Evolutionary conservation across 345 rosid species (phyloP).

Genomic region (Citrus sinensis): DNA sequence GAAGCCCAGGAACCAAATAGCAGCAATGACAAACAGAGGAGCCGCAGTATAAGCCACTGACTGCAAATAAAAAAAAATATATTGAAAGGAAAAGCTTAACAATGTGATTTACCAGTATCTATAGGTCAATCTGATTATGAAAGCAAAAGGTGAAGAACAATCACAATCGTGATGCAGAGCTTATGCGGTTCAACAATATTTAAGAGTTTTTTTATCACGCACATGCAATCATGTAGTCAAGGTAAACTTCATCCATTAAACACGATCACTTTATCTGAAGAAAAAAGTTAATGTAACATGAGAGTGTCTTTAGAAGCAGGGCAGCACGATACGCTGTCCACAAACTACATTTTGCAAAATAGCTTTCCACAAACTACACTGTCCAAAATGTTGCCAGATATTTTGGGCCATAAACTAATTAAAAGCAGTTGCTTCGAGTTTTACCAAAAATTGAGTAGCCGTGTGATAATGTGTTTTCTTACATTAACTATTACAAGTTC

Average conservation of each 20-base stretch:
- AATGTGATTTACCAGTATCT: not conserved
- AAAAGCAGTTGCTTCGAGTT: too few relatives aligned
- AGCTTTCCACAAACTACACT: too few relatives aligned
- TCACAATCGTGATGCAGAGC: too few relatives aligned
- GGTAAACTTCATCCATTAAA: not conserved
- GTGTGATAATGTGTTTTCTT: too few relatives aligned
- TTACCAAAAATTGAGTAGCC: too few relatives aligned
- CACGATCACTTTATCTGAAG: not conserved
- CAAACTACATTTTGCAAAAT: too few relatives aligned
- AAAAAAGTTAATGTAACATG: not conserved
- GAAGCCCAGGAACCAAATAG: conserved; percentile 74
- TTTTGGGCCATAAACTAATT: too few relatives aligned
- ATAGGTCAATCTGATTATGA: not conserved
- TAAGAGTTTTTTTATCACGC: not conserved
- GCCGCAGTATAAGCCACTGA: conserved; percentile 83
- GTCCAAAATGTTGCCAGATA: too few relatives aligned
- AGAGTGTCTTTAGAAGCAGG: not conserved
- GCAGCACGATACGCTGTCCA: too few relatives aligned
- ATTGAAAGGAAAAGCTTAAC: not conserved
- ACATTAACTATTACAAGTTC: too few relatives aligned
- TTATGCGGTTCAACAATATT: too few relatives aligned
- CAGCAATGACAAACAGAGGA: conserved; percentile 62
- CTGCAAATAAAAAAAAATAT: conserved; percentile 37
- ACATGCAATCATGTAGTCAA: not conserved
- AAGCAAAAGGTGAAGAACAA: not conserved